Percentiles rank a stretch among this genome's conserved stretches.
These are phyloP conservation scores for Daedaleopsis sinensis DNA, from an alignment of 768 basidiomycete species.

Conservation along the genomic window DNA sequence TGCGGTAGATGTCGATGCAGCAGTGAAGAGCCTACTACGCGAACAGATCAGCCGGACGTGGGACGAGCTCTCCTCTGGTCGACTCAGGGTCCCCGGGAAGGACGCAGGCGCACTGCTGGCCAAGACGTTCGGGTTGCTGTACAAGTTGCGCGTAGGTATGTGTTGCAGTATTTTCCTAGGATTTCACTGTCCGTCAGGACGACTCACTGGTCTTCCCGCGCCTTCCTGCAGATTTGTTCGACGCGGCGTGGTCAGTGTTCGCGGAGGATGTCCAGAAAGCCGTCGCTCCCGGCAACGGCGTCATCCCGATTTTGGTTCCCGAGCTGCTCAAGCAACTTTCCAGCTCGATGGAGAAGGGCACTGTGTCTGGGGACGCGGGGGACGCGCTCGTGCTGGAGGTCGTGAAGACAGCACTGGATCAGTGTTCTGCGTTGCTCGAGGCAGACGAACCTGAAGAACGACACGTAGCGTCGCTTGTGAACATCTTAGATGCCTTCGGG, in stretches of 20 bases:
- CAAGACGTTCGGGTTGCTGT: constrained; percentile 39
- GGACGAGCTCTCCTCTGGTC: constrained; percentile 46
- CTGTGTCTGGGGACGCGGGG: constrained; percentile 29
- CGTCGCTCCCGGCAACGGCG: constrained; percentile 2
- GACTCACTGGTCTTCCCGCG: too few species aligned
- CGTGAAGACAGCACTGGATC: constrained; percentile 37
- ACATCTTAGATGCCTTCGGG: constrained; percentile 56
- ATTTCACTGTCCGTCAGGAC: too few species aligned
- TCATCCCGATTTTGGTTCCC: constrained; percentile 42
- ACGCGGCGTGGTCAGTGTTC: constrained; percentile 51
- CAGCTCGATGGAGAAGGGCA: constrained; percentile 40
- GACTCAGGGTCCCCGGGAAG: constrained; percentile 49
- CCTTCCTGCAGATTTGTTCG: constrained; percentile 45
- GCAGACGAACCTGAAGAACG: constrained; percentile 23
- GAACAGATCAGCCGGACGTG: constrained; percentile 52
- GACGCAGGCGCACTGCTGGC: constrained; percentile 48
- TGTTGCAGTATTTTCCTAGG: not conserved
- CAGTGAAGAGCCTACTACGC: constrained; percentile 38
- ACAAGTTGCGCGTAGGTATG: constrained; percentile 32
- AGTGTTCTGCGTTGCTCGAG: constrained; percentile 32
- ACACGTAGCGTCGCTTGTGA: constrained; percentile 36
- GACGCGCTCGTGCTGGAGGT: constrained; percentile 37
- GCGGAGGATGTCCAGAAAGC: constrained; percentile 30
- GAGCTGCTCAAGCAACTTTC: constrained; percentile 49
- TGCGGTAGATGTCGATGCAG: not conserved